These are phyloP conservation scores for Saposhnikovia divaricata DNA, from an alignment of 129 eudicot genomes.

Conservation along the genomic window DNA sequence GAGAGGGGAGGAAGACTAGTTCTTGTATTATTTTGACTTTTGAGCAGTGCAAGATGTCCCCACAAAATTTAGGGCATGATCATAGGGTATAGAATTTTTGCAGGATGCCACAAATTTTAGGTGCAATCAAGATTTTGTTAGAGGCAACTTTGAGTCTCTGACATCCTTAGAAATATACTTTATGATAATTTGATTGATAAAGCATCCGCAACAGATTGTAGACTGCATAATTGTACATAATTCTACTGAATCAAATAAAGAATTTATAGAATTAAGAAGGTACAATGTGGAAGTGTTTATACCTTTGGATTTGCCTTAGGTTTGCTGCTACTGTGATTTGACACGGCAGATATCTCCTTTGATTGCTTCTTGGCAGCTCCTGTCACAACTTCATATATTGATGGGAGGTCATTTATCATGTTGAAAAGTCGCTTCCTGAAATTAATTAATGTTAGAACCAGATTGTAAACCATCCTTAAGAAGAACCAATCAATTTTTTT, in stretches of 20 bases:
- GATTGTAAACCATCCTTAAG: neutral
- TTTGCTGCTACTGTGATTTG: conserved; percentile 60
- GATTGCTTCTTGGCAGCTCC: conserved; percentile 51
- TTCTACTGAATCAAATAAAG: neutral
- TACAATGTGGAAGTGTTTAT: neutral
- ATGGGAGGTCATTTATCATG: conserved; percentile 57
- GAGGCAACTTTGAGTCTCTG: neutral
- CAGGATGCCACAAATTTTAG: neutral
- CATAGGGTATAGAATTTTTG: neutral
- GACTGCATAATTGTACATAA: neutral
- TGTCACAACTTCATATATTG: conserved; percentile 49
- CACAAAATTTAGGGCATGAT: neutral
- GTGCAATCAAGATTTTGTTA: neutral
- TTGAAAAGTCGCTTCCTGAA: conserved; percentile 55
- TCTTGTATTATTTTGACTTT: too few relatives aligned
- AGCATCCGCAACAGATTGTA: neutral
- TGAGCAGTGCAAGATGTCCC: neutral
- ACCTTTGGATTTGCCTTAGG: conserved; percentile 44
- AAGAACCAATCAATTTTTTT: neutral
- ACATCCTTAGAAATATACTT: neutral
- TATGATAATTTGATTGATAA: neutral
- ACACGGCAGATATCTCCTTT: conserved; percentile 48
- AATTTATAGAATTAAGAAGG: neutral
- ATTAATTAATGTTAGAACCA: neutral
- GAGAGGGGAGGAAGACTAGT: neutral